Evolutionary conservation across 306 rosid genomes (phyloP).

Genomic region (Cicer cuneatum): DNA sequence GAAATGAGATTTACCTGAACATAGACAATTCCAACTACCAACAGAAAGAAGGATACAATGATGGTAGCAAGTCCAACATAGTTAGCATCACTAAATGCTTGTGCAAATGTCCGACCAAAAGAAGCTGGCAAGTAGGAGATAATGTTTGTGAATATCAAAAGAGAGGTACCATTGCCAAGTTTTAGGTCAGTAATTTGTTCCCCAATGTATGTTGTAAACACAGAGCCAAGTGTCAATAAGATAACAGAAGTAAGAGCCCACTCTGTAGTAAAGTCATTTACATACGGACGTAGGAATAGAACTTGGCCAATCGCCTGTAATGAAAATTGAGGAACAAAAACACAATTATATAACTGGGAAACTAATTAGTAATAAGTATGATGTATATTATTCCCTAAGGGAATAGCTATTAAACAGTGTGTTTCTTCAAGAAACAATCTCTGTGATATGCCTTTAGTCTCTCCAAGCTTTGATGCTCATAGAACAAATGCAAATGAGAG

Average conservation of each 20-base stretch:
- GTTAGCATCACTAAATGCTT: conserved; percentile 87
- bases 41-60: conserved; percentile 67
- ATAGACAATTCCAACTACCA: conserved; percentile 95
- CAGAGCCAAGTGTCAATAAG: conserved; percentile 86
- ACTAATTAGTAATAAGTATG: conserved; percentile 26
- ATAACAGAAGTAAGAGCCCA: conserved; percentile 86
- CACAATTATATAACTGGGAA: conserved; percentile 25
- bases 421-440: conserved; percentile 21
- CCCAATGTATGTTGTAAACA: conserved; percentile 84
- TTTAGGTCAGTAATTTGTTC: conserved; percentile 87
- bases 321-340: conserved; percentile 33
- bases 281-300: conserved; percentile 91
- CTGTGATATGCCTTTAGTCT: not conserved
- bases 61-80: conserved; percentile 80
- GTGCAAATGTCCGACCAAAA: conserved; percentile 79
- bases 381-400: not conserved
- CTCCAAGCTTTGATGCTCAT: too few species aligned
- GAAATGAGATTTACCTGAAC: conserved; percentile 77
- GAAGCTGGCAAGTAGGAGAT: conserved; percentile 98
- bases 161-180: conserved; percentile 98
- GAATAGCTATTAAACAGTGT: not conserved
- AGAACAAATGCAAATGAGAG: too few species aligned
- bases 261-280: conserved; percentile 74
- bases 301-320: conserved; percentile 96
- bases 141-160: conserved; percentile 93